phyloP scores from a whole-genome alignment of 1,284 basidiomycete genomes.

The Naganishia sp. region DNA sequence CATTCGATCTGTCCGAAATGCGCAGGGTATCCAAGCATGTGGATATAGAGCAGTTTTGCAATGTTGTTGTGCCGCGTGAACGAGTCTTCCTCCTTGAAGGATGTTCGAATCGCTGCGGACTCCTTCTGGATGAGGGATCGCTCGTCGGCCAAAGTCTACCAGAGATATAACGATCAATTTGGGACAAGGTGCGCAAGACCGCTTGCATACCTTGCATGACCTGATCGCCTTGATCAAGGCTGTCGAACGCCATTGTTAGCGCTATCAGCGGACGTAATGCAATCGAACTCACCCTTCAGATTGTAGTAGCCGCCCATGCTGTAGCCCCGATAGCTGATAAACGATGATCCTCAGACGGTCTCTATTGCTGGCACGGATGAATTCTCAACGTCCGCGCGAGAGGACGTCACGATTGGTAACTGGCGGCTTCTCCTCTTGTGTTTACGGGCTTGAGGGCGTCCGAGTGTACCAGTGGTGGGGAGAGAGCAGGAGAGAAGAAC shows the following conservation, averaged over 20 bases:
- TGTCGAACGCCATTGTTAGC: conserved; percentile 46
- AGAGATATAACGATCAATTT: conserved; percentile 18
- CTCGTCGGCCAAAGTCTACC: conserved; percentile 95
- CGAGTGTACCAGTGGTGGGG: too few relatives aligned
- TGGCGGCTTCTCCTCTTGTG: too few relatives aligned
- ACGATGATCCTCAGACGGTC: too few relatives aligned
- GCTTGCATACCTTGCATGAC: conserved; percentile 73
- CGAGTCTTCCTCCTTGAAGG: conserved; percentile 95
- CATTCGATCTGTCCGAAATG: conserved; percentile 99
- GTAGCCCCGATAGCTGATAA: not conserved
- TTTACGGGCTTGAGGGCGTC: too few relatives aligned
- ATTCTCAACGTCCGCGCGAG: too few relatives aligned
- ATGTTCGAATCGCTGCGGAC: conserved; percentile 94
- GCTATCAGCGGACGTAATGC: not conserved
- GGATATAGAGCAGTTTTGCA: conserved; percentile 97
- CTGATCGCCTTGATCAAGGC: conserved; percentile 93
- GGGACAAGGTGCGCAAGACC: not conserved
- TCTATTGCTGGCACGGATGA: too few relatives aligned
- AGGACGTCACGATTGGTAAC: too few relatives aligned
- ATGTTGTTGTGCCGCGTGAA: conserved; percentile 94
- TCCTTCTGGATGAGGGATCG: conserved; percentile 95
- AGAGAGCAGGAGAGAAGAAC: too few relatives aligned
- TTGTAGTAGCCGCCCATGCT: conserved; percentile 68
- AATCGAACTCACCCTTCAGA: conserved; percentile 69
- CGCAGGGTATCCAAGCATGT: conserved; percentile 98